Evolutionary conservation across 2,329 filamentous ascomycete genomes (phyloP), one percentile per base, ranked within the genome.

Genomic region (Zymoseptoria passerinii): DNA sequence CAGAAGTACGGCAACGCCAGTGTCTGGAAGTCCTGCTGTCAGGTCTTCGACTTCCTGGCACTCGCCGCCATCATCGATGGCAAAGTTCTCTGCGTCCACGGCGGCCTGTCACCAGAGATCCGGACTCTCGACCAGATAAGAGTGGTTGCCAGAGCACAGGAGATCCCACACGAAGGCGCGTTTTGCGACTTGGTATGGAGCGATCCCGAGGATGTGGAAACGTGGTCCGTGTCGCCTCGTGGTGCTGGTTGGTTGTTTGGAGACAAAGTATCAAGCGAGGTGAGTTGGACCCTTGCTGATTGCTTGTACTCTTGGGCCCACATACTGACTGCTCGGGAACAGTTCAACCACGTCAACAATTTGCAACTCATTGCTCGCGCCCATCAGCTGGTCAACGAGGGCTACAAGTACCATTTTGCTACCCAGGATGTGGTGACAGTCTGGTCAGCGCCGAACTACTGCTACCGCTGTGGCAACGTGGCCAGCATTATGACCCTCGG

Each of bases 361-460:
- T 74, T 90, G 40, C 82, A 84, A 60, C 79, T 89, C 60, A 89
- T 90, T 68, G 86, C 86, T 23, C 81, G 86, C 67, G 86, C 86
- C 10, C 86, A 90, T 75, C 86, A 90, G 70, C 78, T 90, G 20
- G 87, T 89, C 63, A 89, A 89, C 66, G 86, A 90, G 74, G 86
- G 86, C 58, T 90, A 88, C 77, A 89, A 89, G 83, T 97, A 95
- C 73, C 92, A 97, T 72, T 97, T 97, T 76, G 82, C 88, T 56
- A 89, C 96, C 73, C 92, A 94, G 76, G 95, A 95, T 10, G 92
- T 96, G 49, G 92, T 96, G 18, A 88, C 85, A 1, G 85, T 88
- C 23, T 88, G 85, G 92, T 95, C 89, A 0, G 92, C 92, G 8
- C 92, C 92, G 0, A 96, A 96, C 73, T 96, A 96, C 78, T 96